Percentiles rank a stretch among this genome's conserved stretches.
These are phyloP conservation scores for Nymphaea colorata DNA, from an alignment of 164 flowering plant genomes.

Conservation along the genomic window DNA sequence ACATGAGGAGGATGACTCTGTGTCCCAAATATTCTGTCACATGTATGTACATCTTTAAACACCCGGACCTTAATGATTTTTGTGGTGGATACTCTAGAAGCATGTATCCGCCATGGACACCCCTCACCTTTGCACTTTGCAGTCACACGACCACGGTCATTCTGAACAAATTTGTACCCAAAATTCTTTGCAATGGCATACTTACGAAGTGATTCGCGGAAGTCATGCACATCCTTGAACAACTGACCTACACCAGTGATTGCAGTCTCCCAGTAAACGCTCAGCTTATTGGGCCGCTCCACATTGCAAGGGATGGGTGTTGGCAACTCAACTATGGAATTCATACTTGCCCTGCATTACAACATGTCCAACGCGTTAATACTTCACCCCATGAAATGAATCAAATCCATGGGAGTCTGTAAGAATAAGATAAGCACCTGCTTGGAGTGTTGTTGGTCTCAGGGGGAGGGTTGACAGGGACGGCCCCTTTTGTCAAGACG, in stretches of 20 bases:
- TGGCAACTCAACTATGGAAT: slow-evolving; percentile 29
- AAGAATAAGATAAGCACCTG: slow-evolving; percentile 27
- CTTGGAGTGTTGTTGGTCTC: slow-evolving; percentile 11
- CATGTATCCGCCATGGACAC: slow-evolving; percentile 76
- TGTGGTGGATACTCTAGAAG: slow-evolving; percentile 52
- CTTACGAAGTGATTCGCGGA: slow-evolving; percentile 62
- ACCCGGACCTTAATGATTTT: slow-evolving; percentile 44
- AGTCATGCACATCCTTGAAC: slow-evolving; percentile 47
- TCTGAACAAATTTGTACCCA: slow-evolving; percentile 45
- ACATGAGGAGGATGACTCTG: slow-evolving; percentile 41
- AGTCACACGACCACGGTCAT: slow-evolving; percentile 53
- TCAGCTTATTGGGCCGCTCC: slow-evolving; percentile 19
- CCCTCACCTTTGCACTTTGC: slow-evolving; percentile 49
- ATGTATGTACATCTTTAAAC: slow-evolving; percentile 47
- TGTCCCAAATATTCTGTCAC: slow-evolving; percentile 50
- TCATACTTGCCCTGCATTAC: slow-evolving; percentile 31
- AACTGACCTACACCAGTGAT: slow-evolving; percentile 67
- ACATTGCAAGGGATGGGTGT: slow-evolving; percentile 14
- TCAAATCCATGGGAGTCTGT: too few species aligned
- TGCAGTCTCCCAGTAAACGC: slow-evolving; percentile 44
- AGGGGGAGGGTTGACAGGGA: slow-evolving; percentile 14
- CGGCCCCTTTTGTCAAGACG: slow-evolving; percentile 33
- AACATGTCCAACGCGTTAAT: background rate
- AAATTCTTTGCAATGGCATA: slow-evolving; percentile 71
- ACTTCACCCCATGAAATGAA: background rate